Base-by-base conservation (phyloP, 495 filamentous ascomycete species). In the Penicillium paxilli region DNA sequence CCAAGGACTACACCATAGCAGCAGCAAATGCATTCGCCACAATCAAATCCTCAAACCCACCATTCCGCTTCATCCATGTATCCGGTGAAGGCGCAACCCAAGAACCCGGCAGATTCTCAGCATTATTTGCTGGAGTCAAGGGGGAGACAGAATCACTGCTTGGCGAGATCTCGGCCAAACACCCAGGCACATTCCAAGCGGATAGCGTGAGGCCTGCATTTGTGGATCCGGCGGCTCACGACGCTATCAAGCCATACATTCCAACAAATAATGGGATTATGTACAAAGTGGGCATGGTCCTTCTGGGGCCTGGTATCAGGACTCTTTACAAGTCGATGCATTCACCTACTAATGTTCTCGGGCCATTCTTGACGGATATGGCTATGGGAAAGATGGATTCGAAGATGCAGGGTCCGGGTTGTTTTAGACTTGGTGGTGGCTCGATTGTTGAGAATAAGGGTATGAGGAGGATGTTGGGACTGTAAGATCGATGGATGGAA, bases 61-160 rank as follows among this genome's bases (percentile, higher is more conserved):
- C 51, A 0, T 84, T 91, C 71, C 82, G 80, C 35, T 90, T 90
- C 59, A 73, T 90, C 59, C 85, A 85, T 62, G 80, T 91, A 41
- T 89, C 87, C 1, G 87, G 87, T 22, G 76, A 77, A 48, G 72
- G 71, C 20, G 72, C 74, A 22, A 78, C 78, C 2, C 73, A 73
- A 11, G 67, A 67, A 5, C 83, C 84, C 0, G 77, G 75, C 3
- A 58, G 66, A 2, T 76, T 85, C 48, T 79, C 82, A 0, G 67
- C 81, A 19, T 62, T 84, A 21, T 87, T 83, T 51, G 84, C 73
- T 4, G 62, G 76, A 28, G 69, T 86, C 25, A 90, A 91, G 64
- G 88, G 87, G 1, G 71, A 83, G 52, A 71, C 80, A 14, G 88
- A 91, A 62, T 20, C 75, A 0, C 60, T 71, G 1, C 77, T 90